These are phyloP conservation scores for Acanthamoeba comandoni DNA, from an alignment of 208 protist species.

Conservation along the genomic window DNA sequence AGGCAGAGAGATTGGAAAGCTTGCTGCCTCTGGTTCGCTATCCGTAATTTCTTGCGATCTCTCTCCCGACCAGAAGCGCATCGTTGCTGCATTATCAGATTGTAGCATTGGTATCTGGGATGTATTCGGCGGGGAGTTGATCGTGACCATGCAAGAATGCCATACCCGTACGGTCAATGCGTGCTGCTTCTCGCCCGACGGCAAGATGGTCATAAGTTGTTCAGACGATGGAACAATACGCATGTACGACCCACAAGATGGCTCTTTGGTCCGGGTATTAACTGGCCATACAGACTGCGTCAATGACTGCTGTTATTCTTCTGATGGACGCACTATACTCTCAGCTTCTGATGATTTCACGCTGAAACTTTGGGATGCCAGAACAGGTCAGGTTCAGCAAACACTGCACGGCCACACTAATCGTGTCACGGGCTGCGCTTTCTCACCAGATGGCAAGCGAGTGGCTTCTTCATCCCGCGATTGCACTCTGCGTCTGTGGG, in stretches of 20 bases:
- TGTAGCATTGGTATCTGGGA: constrained; percentile 79
- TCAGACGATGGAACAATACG: constrained; percentile 78
- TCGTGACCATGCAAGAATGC: not conserved
- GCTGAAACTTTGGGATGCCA: constrained; percentile 55
- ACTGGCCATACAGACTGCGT: constrained; percentile 54
- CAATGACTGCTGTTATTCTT: constrained; percentile 62
- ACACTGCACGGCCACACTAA: constrained; percentile 69
- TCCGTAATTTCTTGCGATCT: constrained; percentile 75
- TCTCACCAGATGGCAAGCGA: constrained; percentile 40
- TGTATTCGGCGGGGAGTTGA: constrained; percentile 28
- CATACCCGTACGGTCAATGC: constrained; percentile 50
- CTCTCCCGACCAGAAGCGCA: constrained; percentile 74
- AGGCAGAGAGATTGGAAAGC: constrained; percentile 45
- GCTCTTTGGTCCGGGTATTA: constrained; percentile 12
- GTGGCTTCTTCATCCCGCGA: constrained; percentile 49
- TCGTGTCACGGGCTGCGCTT: constrained; percentile 57
- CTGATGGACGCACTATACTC: constrained; percentile 49
- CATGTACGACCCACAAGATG: constrained; percentile 75
- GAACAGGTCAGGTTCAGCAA: not conserved
- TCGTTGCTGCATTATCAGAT: constrained; percentile 79
- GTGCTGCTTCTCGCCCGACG: constrained; percentile 45
- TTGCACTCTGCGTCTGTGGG: constrained; percentile 37
- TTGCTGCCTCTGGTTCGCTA: not conserved
- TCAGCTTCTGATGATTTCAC: constrained; percentile 71
- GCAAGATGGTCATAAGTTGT: constrained; percentile 13